These are phyloP conservation scores for Termitomyces heimii DNA, from an alignment of 768 basidiomycete genomes.

Conservation along the genomic window DNA sequence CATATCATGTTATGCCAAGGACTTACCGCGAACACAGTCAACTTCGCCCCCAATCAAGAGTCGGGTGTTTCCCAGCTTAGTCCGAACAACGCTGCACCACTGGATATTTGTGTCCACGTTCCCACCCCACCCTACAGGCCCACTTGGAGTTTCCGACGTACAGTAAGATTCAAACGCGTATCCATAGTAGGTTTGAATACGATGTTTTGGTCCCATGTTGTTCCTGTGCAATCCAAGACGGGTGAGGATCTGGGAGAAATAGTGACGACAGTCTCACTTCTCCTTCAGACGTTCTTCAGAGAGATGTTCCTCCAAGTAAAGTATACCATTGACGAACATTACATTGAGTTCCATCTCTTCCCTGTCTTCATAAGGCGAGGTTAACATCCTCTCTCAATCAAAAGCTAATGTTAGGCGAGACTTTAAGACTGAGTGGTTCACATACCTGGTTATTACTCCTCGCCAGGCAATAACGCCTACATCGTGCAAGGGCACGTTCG, in stretches of 20 bases:
- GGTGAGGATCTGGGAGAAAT: background rate
- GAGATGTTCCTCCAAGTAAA: slow-evolving; percentile 73
- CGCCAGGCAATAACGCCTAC: slow-evolving; percentile 68
- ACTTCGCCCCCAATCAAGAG: slow-evolving; percentile 87
- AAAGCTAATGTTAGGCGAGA: slow-evolving; percentile 11
- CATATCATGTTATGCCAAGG: background rate
- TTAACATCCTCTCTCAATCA: slow-evolving; percentile 62
- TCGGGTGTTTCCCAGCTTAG: slow-evolving; percentile 67
- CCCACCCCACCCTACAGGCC: slow-evolving; percentile 62
- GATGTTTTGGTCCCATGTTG: slow-evolving; percentile 57
- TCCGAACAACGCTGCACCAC: slow-evolving; percentile 88
- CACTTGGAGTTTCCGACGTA: slow-evolving; percentile 43
- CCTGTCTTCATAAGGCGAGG: slow-evolving; percentile 75
- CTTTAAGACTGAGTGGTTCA: slow-evolving; percentile 1
- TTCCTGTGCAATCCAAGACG: slow-evolving; percentile 37
- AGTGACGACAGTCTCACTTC: slow-evolving; percentile 43
- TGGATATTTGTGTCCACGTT: slow-evolving; percentile 86
- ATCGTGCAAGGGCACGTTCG: slow-evolving; percentile 23
- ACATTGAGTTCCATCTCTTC: slow-evolving; percentile 82
- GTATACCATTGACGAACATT: slow-evolving; percentile 63
- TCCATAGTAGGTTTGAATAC: slow-evolving; percentile 70
- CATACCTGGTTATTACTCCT: slow-evolving; percentile 79
- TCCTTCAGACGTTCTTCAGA: slow-evolving; percentile 51
- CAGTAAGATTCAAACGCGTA: slow-evolving; percentile 90
- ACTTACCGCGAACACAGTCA: slow-evolving; percentile 76